A percentile compares a stretch with the other conserved stretches of the same genome.
These are phyloP conservation scores for Aaosphaeria pasadenensis DNA, from an alignment of 2,329 filamentous ascomycete species.

Conservation along the genomic window DNA sequence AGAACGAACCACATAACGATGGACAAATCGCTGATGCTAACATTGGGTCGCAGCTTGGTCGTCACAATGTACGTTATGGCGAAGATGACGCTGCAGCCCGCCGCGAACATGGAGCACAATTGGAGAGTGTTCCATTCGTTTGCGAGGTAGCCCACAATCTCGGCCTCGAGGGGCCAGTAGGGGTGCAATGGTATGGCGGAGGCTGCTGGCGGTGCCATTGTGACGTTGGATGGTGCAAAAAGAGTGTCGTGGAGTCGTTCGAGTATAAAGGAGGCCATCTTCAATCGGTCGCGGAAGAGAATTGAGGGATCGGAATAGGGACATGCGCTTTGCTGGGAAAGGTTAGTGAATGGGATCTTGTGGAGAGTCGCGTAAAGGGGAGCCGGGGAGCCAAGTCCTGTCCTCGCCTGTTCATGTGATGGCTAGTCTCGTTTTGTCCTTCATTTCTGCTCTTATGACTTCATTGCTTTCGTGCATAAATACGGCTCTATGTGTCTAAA, in stretches of 20 bases:
- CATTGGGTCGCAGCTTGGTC: slow-evolving; percentile 50
- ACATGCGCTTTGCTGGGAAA: no score
- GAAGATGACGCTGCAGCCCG: slow-evolving; percentile 57
- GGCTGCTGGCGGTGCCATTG: slow-evolving; percentile 1
- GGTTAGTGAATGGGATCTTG: no score
- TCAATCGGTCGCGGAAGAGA: no score
- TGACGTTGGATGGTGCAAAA: background rate
- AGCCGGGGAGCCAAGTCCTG: no score
- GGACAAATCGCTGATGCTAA: slow-evolving; percentile 55
- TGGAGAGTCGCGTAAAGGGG: no score
- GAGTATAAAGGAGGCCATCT: no score
- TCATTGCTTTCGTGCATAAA: no score
- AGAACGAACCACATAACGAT: slow-evolving; percentile 74
- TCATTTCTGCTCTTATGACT: no score
- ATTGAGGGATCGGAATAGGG: no score
- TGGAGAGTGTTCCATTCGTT: slow-evolving; percentile 61
- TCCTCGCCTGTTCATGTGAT: no score
- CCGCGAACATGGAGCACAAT: slow-evolving; percentile 60
- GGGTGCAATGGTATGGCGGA: slow-evolving; percentile 51
- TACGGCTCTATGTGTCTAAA: no score
- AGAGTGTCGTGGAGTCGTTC: background rate
- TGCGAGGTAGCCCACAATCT: slow-evolving; percentile 61
- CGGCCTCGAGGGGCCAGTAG: slow-evolving; percentile 66
- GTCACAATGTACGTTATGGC: slow-evolving; percentile 53
- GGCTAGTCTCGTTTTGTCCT: no score